Percentiles rank a stretch among this genome's conserved stretches.
phyloP scores from a whole-genome alignment of 176 grass and related monocot genomes.

The Eremochloa ophiuroides region DNA sequence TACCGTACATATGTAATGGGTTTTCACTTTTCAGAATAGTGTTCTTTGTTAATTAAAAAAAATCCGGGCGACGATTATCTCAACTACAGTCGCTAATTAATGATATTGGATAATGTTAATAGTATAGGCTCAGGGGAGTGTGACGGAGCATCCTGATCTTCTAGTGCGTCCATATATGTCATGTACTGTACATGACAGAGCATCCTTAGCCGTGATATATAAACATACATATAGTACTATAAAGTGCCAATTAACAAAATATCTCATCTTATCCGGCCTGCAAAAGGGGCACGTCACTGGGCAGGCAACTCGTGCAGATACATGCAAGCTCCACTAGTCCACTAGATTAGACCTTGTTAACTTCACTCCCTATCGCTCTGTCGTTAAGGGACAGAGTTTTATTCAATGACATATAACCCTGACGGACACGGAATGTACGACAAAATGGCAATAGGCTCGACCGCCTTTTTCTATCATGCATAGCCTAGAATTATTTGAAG shows the following conservation, averaged over 20 bases:
- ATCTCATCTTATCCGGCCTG: not conserved
- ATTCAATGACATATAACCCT: not conserved
- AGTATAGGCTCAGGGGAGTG: not conserved
- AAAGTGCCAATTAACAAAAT: not conserved
- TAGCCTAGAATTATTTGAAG: no score
- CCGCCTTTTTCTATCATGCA: not conserved
- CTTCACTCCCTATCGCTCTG: not conserved
- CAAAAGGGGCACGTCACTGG: not conserved
- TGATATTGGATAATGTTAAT: not conserved
- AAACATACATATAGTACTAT: accelerated
- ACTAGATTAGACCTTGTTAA: not conserved
- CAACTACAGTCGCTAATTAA: not conserved
- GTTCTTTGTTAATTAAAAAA: not conserved
- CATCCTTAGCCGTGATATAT: not conserved
- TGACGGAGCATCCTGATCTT: not conserved
- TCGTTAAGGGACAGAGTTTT: not conserved
- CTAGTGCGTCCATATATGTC: not conserved
- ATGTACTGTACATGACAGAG: not conserved
- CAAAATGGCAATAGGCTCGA: not conserved
- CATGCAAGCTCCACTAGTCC: not conserved
- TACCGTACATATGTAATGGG: no score
- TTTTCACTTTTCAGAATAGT: no score
- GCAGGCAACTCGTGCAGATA: not conserved
- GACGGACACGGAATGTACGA: not conserved
- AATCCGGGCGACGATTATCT: not conserved